These are phyloP conservation scores for Corylus heterophylla DNA, from an alignment of 306 rosid genomes.

Conservation along the genomic window DNA sequence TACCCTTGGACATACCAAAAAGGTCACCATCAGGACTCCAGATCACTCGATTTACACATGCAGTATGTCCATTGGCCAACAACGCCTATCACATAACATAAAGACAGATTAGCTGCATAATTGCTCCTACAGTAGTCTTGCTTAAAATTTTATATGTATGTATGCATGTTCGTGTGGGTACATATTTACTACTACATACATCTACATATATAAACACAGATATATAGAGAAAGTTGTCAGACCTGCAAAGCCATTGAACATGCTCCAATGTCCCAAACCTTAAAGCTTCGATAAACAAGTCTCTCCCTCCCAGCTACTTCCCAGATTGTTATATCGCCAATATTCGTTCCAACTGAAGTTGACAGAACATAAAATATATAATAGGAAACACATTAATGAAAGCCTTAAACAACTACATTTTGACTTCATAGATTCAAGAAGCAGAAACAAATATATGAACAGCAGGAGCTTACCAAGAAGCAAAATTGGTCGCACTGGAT, in stretches of 20 bases:
- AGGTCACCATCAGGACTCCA: slow-evolving; percentile 96
- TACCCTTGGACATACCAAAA: slow-evolving; percentile 55
- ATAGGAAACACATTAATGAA: slow-evolving; percentile 1
- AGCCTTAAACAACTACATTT: neutral
- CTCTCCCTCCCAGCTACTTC: slow-evolving; percentile 78
- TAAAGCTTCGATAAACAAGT: slow-evolving; percentile 70
- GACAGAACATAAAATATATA: too few species aligned
- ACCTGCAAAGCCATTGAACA: slow-evolving; percentile 80
- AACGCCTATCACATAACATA: slow-evolving; percentile 53
- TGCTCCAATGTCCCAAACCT: slow-evolving; percentile 72
- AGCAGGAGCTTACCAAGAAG: slow-evolving; percentile 71
- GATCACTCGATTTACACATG: slow-evolving; percentile 83
- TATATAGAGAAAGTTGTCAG: slow-evolving; percentile 9
- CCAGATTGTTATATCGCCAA: slow-evolving; percentile 87
- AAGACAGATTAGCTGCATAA: neutral
- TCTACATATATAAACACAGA: too few species aligned
- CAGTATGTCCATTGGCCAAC: slow-evolving; percentile 66
- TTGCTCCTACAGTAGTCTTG: neutral
- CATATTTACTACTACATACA: too few species aligned
- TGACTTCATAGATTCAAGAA: neutral
- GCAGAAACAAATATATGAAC: neutral
- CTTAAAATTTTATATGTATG: slow-evolving; percentile 5
- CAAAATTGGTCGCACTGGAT: slow-evolving; percentile 79
- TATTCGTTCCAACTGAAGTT: slow-evolving; percentile 81
- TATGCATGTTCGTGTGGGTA: neutral